These are phyloP conservation scores for Capsicum chinense DNA, from an alignment of 257 asterid species.

Conservation along the genomic window DNA sequence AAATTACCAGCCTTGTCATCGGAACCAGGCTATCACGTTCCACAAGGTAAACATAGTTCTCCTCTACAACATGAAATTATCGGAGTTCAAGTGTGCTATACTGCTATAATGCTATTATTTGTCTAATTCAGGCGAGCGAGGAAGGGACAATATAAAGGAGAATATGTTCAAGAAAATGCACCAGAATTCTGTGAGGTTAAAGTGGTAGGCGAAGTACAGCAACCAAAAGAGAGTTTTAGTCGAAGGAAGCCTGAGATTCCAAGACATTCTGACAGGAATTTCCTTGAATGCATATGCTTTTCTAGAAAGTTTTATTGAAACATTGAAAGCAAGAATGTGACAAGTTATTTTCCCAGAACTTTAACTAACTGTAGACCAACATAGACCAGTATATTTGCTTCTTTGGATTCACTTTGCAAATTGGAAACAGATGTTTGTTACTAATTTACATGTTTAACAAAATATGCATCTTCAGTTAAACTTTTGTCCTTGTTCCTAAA, in stretches of 20 bases:
- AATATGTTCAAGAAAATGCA: constrained; percentile 66
- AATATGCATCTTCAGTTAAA: too few species aligned
- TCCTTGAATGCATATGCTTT: constrained; percentile 71
- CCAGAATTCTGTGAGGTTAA: constrained; percentile 65
- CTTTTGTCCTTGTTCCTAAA: too few species aligned
- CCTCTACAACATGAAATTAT: not conserved
- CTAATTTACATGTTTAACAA: too few species aligned
- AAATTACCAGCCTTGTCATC: constrained; percentile 61
- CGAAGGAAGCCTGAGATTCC: constrained; percentile 34
- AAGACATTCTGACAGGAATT: constrained; percentile 46
- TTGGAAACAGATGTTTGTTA: too few species aligned
- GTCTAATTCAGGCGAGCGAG: constrained; percentile 48
- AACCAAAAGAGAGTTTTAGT: constrained; percentile 30
- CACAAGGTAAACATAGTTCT: constrained; percentile 45
- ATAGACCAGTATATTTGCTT: not conserved
- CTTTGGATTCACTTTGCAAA: not conserved
- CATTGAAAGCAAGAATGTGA: not conserved
- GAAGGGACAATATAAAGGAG: constrained; percentile 63
- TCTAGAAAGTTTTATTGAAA: constrained; percentile 49
- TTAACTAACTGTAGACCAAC: not conserved
- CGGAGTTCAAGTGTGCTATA: not conserved
- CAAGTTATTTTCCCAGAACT: not conserved
- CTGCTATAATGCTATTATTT: not conserved
- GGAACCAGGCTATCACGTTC: constrained; percentile 59
- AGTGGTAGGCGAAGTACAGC: constrained; percentile 44